Percentiles rank a stretch among this genome's conserved stretches.
Conservation (phyloP, 2,329 filamentous ascomycete genomes). For the Penicillium sp. region DNA sequence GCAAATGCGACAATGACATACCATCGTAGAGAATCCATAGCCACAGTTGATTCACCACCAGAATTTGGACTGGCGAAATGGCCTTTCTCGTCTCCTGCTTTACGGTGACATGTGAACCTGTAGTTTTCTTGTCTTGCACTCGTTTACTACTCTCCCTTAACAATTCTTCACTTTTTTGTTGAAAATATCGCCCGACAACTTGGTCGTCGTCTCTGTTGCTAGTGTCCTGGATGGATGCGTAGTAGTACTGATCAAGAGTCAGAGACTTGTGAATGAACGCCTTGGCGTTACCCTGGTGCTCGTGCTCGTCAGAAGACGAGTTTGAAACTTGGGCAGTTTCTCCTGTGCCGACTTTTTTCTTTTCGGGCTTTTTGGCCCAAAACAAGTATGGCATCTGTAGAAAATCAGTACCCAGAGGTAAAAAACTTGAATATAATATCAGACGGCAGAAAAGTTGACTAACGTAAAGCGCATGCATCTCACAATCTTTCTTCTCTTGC, state of each 20-base stretch:
- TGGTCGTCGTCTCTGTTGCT: constrained; percentile 13
- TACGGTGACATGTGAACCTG: too few species aligned
- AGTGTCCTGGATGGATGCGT: constrained; percentile 11
- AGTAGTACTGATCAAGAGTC: constrained; percentile 19
- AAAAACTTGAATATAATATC: too few species aligned
- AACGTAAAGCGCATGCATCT: background rate
- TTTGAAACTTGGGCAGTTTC: background rate
- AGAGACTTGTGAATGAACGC: constrained; percentile 6
- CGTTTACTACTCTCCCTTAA: too few species aligned
- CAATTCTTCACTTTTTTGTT: background rate
- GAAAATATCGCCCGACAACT: constrained; percentile 10
- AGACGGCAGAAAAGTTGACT: background rate
- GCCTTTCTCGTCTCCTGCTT: too few species aligned
- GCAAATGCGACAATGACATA: constrained; percentile 3
- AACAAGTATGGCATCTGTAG: background rate
- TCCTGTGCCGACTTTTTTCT: background rate
- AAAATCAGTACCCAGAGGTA: background rate
- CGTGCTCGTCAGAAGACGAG: background rate
- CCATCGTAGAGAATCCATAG: constrained; percentile 19
- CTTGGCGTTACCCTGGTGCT: background rate
- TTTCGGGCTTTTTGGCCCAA: background rate
- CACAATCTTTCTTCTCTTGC: background rate
- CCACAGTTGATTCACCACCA: constrained; percentile 21
- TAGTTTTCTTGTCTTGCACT: background rate
- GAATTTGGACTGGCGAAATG: constrained; percentile 6